Conservation (phyloP, 208 protist genomes). For the Naegleria fowleri region DNA sequence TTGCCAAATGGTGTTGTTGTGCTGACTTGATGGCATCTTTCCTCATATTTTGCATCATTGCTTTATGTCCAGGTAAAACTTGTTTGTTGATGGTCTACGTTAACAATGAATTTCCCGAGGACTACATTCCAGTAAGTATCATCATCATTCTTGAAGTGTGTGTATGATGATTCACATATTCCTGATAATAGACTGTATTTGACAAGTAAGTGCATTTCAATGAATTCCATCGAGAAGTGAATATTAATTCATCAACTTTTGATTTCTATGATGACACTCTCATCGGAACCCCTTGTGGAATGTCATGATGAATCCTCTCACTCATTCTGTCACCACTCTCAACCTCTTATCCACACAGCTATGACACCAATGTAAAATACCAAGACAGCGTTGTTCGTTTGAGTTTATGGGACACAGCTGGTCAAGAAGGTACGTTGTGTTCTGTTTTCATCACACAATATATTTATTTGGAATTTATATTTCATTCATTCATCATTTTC, state of each 20-base stretch:
- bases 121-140: conserved; percentile 17
- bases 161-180: too few species aligned
- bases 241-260: background rate
- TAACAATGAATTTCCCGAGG: conserved; percentile 9
- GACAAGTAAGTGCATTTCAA: conserved; percentile 3
- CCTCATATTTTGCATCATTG: background rate
- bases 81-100: conserved; percentile 26
- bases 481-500: too few species aligned
- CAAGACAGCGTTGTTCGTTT: background rate
- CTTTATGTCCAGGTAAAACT: conserved; percentile 9
- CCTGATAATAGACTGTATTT: background rate
- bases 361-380: conserved; percentile 10
- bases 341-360: background rate
- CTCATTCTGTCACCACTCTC: too few species aligned
- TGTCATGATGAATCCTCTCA: too few species aligned
- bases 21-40: background rate
- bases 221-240: background rate
- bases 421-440: conserved; percentile 20
- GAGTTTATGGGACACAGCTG: conserved; percentile 32
- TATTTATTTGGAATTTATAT: too few species aligned
- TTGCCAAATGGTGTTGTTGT: too few species aligned
- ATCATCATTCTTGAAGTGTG: background rate
- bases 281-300: too few species aligned
- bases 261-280: background rate
- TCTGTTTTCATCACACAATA: too few species aligned